phyloP scores from a whole-genome alignment of 2,329 filamentous ascomycete genomes.

The Colletotrichum lini region DNA sequence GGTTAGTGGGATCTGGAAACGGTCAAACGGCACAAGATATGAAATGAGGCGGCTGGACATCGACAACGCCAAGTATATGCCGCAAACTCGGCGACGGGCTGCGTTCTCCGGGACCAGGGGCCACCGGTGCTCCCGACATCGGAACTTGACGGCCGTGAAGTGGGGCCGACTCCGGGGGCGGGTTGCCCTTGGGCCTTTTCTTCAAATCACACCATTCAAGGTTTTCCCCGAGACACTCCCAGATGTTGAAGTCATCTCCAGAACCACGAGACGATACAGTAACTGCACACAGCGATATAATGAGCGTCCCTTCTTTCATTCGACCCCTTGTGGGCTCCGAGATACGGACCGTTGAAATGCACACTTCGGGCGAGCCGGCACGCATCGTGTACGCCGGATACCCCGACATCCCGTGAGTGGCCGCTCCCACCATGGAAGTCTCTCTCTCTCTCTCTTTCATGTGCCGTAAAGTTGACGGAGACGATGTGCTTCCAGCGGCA shows the following conservation, averaged over 20 bases:
- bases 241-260: neutral
- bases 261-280: too few species aligned
- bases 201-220: neutral
- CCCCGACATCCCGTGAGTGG: constrained; percentile 48
- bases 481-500: constrained; percentile 45
- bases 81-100: neutral
- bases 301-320: constrained; percentile 30
- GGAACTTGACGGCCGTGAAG: constrained; percentile 18
- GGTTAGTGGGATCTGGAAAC: too few species aligned
- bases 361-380: constrained; percentile 65
- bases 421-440: neutral
- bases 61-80: too few species aligned
- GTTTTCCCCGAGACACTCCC: neutral
- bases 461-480: neutral
- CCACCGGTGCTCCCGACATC: constrained; percentile 21
- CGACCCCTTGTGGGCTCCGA: constrained; percentile 5
- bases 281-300: neutral
- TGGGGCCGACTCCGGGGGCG: constrained; percentile 16
- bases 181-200: neutral
- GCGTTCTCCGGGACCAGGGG: neutral
- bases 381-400: constrained; percentile 60
- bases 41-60: too few species aligned
- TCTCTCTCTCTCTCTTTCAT: neutral
- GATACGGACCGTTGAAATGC: constrained; percentile 54
- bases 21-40: too few species aligned